A percentile compares a stretch with the other conserved stretches of the same genome.
These are phyloP conservation scores for Tephrocybe sp. DNA, from an alignment of 768 basidiomycete genomes.

Conservation along the genomic window DNA sequence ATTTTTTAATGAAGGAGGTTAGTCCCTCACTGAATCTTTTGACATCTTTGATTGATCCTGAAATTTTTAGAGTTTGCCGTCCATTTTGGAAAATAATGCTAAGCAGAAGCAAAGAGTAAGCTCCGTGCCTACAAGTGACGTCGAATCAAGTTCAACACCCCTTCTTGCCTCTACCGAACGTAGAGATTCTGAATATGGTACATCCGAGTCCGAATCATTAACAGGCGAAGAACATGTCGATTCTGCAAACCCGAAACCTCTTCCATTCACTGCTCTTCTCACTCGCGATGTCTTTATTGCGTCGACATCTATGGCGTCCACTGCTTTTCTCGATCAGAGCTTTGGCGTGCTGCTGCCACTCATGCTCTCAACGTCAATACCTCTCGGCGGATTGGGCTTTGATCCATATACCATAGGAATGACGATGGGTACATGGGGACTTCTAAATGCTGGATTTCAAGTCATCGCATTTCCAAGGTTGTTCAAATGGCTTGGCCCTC, in stretches of 20 bases:
- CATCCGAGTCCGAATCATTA: conserved; percentile 16
- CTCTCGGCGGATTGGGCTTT: conserved; percentile 40
- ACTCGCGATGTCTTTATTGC: conserved; percentile 34
- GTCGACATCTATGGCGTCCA: conserved; percentile 33
- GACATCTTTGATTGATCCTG: not conserved
- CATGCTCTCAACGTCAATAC: conserved; percentile 41
- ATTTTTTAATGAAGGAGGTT: conserved; percentile 25
- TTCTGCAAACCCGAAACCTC: conserved; percentile 18
- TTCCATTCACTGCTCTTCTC: conserved; percentile 18
- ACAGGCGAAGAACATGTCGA: conserved; percentile 14
- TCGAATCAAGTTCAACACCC: not conserved
- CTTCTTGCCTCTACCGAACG: not conserved
- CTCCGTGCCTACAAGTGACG: not conserved
- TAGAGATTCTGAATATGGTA: conserved; percentile 5
- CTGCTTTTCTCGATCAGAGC: conserved; percentile 41
- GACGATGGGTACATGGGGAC: conserved; percentile 31
- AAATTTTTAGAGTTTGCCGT: conserved; percentile 17
- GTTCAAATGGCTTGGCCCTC: conserved; percentile 31
- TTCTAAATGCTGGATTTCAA: conserved; percentile 34
- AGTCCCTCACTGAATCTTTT: not conserved
- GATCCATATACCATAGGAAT: conserved; percentile 40
- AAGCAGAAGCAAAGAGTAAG: not conserved
- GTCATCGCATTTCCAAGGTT: conserved; percentile 29
- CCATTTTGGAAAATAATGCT: not conserved
- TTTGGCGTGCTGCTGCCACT: conserved; percentile 39